phyloP scores from a whole-genome alignment of 106 monocot species.

The Iris macrosiphon region DNA sequence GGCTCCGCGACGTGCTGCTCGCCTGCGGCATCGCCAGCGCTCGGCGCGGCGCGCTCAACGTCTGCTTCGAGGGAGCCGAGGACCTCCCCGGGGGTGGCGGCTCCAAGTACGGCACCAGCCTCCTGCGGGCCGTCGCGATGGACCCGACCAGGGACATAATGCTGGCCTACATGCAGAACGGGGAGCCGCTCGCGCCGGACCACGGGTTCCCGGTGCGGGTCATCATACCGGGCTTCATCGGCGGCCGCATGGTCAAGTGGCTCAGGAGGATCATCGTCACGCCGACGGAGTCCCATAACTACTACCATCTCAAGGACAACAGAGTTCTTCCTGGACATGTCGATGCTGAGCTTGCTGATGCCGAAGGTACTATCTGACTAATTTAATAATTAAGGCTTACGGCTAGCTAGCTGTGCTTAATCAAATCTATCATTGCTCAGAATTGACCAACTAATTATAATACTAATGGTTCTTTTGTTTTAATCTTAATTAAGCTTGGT shows the following conservation, averaged over 20 bases:
- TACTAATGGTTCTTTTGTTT: no score
- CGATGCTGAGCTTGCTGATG: constrained; percentile 73
- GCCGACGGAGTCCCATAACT: constrained; percentile 42
- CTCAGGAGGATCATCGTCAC: constrained; percentile 67
- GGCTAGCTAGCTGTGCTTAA: no score
- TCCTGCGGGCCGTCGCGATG: constrained; percentile 73
- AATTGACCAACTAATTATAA: no score
- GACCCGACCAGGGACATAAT: constrained; percentile 73
- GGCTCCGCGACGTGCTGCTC: constrained; percentile 58
- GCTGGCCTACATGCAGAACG: constrained; percentile 92
- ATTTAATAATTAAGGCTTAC: no score
- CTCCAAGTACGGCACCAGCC: constrained; percentile 86
- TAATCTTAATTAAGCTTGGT: no score
- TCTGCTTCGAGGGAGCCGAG: constrained; percentile 95
- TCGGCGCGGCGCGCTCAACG: constrained; percentile 44
- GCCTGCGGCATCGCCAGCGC: constrained; percentile 37
- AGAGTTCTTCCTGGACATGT: constrained; percentile 75
- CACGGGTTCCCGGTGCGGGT: constrained; percentile 87
- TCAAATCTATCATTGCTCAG: no score
- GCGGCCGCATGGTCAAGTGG: constrained; percentile 99
- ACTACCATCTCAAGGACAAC: constrained; percentile 87
- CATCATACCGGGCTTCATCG: constrained; percentile 88
- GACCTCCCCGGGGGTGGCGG: constrained; percentile 86
- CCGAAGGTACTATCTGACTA: no score
- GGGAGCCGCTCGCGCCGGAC: constrained; percentile 71